Conservation (phyloP, 108 stramenopile species). For the Discostella pseudostelligera region DNA sequence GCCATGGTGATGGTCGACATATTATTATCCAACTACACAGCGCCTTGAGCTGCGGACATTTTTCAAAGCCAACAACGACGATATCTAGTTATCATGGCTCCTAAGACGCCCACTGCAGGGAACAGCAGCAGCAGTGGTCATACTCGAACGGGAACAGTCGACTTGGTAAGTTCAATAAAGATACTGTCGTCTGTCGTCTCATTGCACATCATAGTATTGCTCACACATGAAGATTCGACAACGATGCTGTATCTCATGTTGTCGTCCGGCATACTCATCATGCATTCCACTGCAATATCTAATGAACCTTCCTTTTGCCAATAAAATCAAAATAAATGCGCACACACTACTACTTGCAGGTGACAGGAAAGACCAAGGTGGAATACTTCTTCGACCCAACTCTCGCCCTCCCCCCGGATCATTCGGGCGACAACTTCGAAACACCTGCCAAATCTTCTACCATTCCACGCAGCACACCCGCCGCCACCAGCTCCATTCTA, state of each 20-base stretch:
- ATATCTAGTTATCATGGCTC: no score
- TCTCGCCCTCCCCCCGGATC: conserved; percentile 44
- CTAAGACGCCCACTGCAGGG: conserved; percentile 1
- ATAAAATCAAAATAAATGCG: neutral
- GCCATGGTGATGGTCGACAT: no score
- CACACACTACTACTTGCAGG: no score
- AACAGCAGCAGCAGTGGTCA: conserved; percentile 10
- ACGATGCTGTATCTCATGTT: neutral
- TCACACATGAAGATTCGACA: no score
- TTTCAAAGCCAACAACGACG: no score
- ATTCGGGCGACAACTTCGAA: conserved; percentile 12
- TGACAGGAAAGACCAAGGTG: conserved; percentile 81
- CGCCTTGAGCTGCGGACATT: no score
- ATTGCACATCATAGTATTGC: no score
- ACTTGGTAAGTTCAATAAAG: conserved; percentile 17
- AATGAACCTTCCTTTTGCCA: neutral
- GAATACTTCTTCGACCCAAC: conserved; percentile 87
- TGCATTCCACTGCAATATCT: neutral
- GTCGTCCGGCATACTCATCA: no score
- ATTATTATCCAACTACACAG: no score
- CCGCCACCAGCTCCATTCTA: conserved; percentile 36
- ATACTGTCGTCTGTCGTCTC: neutral
- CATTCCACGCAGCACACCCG: conserved; percentile 5
- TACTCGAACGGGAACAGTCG: conserved; percentile 14
- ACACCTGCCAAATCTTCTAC: conserved; percentile 17